Conservation (phyloP, 805 yeast species). For the Candida tibetensis region DNA sequence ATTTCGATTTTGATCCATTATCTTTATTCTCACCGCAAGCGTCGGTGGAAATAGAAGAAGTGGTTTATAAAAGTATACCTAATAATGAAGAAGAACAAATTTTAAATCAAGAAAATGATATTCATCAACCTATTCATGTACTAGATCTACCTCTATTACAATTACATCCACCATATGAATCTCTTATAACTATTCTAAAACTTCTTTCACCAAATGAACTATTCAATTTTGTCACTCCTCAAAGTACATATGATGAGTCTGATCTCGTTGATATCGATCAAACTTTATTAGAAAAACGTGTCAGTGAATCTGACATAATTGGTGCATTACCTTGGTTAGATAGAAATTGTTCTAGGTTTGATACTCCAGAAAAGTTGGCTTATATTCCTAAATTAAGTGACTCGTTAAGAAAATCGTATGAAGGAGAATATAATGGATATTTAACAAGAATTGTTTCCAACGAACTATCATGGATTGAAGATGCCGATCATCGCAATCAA, state of each 20-base stretch:
- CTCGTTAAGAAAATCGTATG: slow-evolving; percentile 25
- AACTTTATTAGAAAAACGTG: slow-evolving; percentile 32
- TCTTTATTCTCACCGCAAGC: slow-evolving; percentile 33
- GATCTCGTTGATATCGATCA: slow-evolving; percentile 10
- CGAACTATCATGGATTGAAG: slow-evolving; percentile 46
- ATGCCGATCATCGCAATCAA: slow-evolving; percentile 28
- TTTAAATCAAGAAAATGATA: slow-evolving; percentile 10
- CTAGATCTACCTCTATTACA: slow-evolving; percentile 59
- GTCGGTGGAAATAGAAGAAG: slow-evolving; percentile 3
- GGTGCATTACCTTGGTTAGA: slow-evolving; percentile 46
- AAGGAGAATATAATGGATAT: slow-evolving; percentile 43
- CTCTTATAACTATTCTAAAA: slow-evolving; percentile 43
- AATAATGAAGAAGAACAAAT: neutral
- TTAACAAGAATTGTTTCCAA: slow-evolving; percentile 50
- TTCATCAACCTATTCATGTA: slow-evolving; percentile 42
- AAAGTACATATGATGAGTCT: slow-evolving; percentile 6
- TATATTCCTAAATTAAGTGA: slow-evolving; percentile 26
- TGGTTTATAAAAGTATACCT: neutral
- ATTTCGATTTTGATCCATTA: slow-evolving; percentile 43
- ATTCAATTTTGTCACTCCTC: slow-evolving; percentile 45
- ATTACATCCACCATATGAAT: slow-evolving; percentile 45
- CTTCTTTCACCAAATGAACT: slow-evolving; percentile 49
- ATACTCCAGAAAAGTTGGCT: slow-evolving; percentile 18
- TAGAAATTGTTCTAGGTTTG: slow-evolving; percentile 30
- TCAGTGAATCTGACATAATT: slow-evolving; percentile 23